phyloP scores from a whole-genome alignment of 768 basidiomycete species.

The Trametes gibbosa region DNA sequence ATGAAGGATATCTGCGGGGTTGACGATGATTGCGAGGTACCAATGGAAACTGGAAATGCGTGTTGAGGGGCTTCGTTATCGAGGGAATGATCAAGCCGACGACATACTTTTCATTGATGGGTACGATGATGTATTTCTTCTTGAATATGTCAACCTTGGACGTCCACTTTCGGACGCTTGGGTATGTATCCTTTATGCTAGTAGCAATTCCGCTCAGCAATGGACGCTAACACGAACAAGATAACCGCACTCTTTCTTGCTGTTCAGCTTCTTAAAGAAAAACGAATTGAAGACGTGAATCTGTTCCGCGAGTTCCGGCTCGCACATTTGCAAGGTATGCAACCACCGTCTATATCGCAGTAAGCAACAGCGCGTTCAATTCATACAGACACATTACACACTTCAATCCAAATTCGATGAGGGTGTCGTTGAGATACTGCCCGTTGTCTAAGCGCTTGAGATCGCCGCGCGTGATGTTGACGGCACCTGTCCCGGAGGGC shows the following conservation, averaged over 20 bases:
- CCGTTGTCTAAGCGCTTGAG: slow-evolving; percentile 67
- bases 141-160: slow-evolving; percentile 81
- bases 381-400: slow-evolving; percentile 35
- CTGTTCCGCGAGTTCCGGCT: slow-evolving; percentile 65
- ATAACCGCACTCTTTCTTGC: slow-evolving; percentile 47
- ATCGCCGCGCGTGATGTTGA: slow-evolving; percentile 82
- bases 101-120: slow-evolving; percentile 92
- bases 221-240: not conserved
- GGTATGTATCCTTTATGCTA: slow-evolving; percentile 60
- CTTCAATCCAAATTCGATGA: slow-evolving; percentile 97
- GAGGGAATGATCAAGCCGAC: not conserved
- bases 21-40: slow-evolving; percentile 93
- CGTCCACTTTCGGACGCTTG: slow-evolving; percentile 93
- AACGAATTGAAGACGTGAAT: slow-evolving; percentile 95
- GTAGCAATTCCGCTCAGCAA: slow-evolving; percentile 29
- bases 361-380: not conserved
- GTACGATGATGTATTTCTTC: slow-evolving; percentile 92
- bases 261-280: slow-evolving; percentile 93
- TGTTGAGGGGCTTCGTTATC: not conserved
- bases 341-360: slow-evolving; percentile 60
- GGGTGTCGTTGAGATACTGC: slow-evolving; percentile 92
- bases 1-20: slow-evolving; percentile 62
- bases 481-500: slow-evolving; percentile 62
- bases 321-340: slow-evolving; percentile 46
- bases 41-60: slow-evolving; percentile 72